phyloP scores from a whole-genome alignment of 148 eudicot genomes.

The Oxyria digyna region DNA sequence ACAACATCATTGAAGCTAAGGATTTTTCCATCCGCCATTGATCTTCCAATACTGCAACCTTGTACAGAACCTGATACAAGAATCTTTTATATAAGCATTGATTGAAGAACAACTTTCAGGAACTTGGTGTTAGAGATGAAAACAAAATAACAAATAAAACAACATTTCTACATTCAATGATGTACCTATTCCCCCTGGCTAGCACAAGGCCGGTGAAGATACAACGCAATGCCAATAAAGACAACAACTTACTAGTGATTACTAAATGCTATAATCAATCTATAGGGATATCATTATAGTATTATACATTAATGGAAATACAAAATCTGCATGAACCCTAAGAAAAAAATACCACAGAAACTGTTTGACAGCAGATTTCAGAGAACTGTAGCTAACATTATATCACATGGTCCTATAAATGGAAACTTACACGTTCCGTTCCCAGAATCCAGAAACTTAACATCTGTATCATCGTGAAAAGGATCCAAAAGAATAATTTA shows the following conservation, averaged over 20 bases:
- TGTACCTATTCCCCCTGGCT: not conserved
- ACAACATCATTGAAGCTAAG: slow-evolving; percentile 83
- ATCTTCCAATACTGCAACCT: slow-evolving; percentile 23
- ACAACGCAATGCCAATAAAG: not conserved
- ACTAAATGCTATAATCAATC: not conserved
- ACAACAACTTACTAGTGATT: not conserved
- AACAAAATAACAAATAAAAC: not conserved
- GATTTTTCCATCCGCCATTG: slow-evolving; percentile 44
- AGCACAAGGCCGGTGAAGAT: not conserved
- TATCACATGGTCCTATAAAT: not conserved
- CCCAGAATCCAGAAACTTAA: not conserved
- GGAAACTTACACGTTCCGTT: not conserved
- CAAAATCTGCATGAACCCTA: not conserved
- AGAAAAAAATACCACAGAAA: not conserved
- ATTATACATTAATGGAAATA: not conserved
- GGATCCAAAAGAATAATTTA: not conserved
- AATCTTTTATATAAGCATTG: not conserved
- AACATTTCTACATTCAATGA: not conserved
- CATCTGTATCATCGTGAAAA: not conserved
- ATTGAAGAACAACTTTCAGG: not conserved
- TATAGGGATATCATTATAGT: not conserved
- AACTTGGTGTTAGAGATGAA: not conserved
- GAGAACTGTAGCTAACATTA: not conserved
- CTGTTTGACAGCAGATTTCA: not conserved
- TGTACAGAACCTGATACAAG: not conserved